A percentile compares a stretch with the other conserved stretches of the same genome.
Evolutionary conservation across 2,329 filamentous ascomycete genomes (phyloP).

Genomic region (Verticillium longisporum): DNA sequence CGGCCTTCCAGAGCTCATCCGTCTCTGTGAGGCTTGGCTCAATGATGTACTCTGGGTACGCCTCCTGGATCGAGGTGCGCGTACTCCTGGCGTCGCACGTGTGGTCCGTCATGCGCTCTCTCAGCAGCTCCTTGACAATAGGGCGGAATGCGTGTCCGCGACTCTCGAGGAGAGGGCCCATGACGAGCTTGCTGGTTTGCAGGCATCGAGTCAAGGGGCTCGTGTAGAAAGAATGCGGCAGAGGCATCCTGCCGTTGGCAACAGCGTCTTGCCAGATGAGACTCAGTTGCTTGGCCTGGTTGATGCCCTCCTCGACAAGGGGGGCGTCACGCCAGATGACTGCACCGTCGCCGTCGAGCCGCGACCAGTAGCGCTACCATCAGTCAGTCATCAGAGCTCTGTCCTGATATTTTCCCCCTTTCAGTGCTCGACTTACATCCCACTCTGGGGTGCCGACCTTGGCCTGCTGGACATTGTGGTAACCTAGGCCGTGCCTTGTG

Average conservation of each 20-base stretch:
- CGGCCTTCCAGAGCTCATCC: slow-evolving; percentile 44
- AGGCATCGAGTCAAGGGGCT: slow-evolving; percentile 53
- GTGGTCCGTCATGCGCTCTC: slow-evolving; percentile 54
- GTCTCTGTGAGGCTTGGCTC: slow-evolving; percentile 48
- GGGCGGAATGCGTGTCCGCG: slow-evolving; percentile 37
- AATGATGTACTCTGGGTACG: slow-evolving; percentile 43
- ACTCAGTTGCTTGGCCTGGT: slow-evolving; percentile 45
- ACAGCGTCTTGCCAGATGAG: slow-evolving; percentile 43
- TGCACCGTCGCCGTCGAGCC: slow-evolving; percentile 27
- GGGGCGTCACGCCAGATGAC: slow-evolving; percentile 34
- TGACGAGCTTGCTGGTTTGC: slow-evolving; percentile 47
- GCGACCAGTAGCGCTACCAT: slow-evolving; percentile 26
- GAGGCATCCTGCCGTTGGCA: slow-evolving; percentile 35
- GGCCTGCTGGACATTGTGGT: slow-evolving; percentile 40
- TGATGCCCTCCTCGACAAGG: slow-evolving; percentile 44
- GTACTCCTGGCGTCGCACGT: slow-evolving; percentile 52
- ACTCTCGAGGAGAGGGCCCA: slow-evolving; percentile 28
- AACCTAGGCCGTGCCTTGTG: slow-evolving; percentile 51
- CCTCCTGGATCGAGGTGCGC: slow-evolving; percentile 36
- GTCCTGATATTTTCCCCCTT: no score
- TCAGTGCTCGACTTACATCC: slow-evolving; percentile 31
- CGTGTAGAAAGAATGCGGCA: slow-evolving; percentile 48
- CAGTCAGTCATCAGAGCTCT: background rate
- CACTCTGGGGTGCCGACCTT: slow-evolving; percentile 50
- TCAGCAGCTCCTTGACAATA: slow-evolving; percentile 48